Evolutionary conservation across 345 rosid genomes (phyloP).

Genomic region (Rhodamnia argentea): DNA sequence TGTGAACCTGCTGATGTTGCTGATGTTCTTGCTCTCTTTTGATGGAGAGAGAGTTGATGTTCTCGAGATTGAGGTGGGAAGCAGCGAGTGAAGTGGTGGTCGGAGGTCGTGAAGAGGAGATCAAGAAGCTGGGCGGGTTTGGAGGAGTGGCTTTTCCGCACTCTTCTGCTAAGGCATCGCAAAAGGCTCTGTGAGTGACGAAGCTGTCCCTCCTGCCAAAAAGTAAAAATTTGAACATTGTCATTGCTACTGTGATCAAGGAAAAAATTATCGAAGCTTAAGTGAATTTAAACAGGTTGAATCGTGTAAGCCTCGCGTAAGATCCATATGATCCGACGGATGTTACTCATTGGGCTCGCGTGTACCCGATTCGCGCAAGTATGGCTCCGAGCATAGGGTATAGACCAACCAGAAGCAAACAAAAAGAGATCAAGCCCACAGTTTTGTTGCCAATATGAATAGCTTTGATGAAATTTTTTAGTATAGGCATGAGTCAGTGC

Average conservation of each 20-base stretch:
- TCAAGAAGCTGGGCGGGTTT: neutral
- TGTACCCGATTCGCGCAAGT: neutral
- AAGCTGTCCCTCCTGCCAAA: conserved; percentile 54
- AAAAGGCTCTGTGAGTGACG: conserved; percentile 60
- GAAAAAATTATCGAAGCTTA: neutral
- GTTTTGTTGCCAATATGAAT: neutral
- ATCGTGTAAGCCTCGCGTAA: neutral
- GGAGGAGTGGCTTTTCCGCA: neutral
- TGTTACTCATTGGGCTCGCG: neutral
- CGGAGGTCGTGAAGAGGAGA: neutral
- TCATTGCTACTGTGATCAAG: neutral
- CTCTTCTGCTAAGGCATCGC: conserved; percentile 47
- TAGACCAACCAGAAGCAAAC: conserved; percentile 15
- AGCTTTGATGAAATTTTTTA: neutral
- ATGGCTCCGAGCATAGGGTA: neutral
- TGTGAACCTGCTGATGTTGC: neutral
- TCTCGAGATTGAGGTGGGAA: neutral
- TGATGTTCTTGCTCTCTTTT: conserved; percentile 27
- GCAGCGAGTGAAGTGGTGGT: neutral
- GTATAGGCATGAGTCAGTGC: neutral
- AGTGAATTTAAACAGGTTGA: neutral
- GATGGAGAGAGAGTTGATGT: conserved; percentile 9
- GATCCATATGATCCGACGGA: neutral
- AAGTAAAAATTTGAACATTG: neutral
- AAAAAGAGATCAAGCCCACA: conserved; percentile 11